Base-by-base conservation (phyloP, 352 stramenopile species). In the Pythium phragmitis region DNA sequence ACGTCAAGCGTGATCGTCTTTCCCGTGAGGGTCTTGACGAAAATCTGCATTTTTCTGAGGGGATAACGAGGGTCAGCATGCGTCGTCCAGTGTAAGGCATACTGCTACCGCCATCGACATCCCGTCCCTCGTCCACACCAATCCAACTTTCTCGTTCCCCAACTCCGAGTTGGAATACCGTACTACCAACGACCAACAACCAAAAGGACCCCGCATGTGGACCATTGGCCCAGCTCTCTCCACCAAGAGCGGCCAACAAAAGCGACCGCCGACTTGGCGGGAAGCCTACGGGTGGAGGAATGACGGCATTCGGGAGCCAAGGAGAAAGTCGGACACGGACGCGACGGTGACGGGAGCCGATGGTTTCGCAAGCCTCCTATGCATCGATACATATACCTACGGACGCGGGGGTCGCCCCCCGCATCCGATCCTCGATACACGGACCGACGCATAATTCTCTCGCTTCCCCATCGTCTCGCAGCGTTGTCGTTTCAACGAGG, bases 1-100 rank as follows among this genome's bases (percentile, higher is more conserved):
- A 99, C 98, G 87, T 99, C 97, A 54, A 99, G 85, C 58, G 98
- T 99, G 88, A 99, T 99, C 63, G 97, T 99, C 83, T 99, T 99
- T 74, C 98, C 98, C 75, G 91, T 97, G 60, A 97, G 85, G 70
- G 91, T 97, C 88, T 96, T 97, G 63, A 97, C 91, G 81, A 97
- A 97, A 85, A 97, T 97, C 87, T 97, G 91, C 91, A 97, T 97
- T 76, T 88, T 46, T 89, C 70, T 75, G 30, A 60, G 43, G 33
- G 52, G 57, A 19, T 46, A 46, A 60, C 45, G 39, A 57, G 54
- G 33, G 57, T 70, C 43, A 70, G 63, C 47, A 28, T 39, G n/a
- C 21, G 47, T 42, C 50, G n/a, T 39, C 30, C 41, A 39, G 33
- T 63, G 30, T 53, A 28, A 50, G 36, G 34, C 21, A 16, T 34